A percentile compares a stretch with the other conserved stretches of the same genome.
Conservation (phyloP, 805 yeast species). For the Saccharomycopsis fibuligera region DNA sequence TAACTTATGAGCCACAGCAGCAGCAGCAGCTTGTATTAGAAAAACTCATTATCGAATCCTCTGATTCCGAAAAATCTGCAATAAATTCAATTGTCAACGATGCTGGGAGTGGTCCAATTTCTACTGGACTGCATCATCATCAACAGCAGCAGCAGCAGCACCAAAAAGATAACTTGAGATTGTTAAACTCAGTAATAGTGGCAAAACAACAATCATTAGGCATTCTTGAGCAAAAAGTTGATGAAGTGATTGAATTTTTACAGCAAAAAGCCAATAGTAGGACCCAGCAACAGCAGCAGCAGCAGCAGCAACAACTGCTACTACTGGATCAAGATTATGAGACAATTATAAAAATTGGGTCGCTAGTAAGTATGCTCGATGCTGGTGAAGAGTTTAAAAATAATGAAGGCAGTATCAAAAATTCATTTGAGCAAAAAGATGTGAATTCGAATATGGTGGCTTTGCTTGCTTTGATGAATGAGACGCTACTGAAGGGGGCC, state of each 20-base stretch:
- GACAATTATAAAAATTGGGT: conserved; percentile 1
- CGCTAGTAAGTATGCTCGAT: not conserved
- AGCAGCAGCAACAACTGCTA: too few relatives aligned
- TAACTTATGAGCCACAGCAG: too few relatives aligned
- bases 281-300: not conserved
- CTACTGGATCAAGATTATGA: not conserved
- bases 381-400: not conserved
- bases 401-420: not conserved
- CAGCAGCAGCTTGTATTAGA: not conserved
- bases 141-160: too few relatives aligned
- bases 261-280: too few relatives aligned
- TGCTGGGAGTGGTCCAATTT: too few relatives aligned
- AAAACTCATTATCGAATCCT: conserved; percentile 4
- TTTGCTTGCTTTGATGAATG: not conserved
- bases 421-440: conserved; percentile 1
- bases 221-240: not conserved
- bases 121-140: too few relatives aligned
- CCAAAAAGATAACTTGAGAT: not conserved
- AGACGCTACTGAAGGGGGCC: not conserved
- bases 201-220: not conserved
- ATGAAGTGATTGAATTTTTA: conserved; percentile 1
- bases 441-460: not conserved
- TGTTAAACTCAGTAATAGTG: not conserved
- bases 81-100: conserved; percentile 2
- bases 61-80: conserved; percentile 8